A percentile compares a stretch with the other conserved stretches of the same genome.
Evolutionary conservation across 352 stramenopile genomes (phyloP).

Genomic region (Phytophthora idaei): DNA sequence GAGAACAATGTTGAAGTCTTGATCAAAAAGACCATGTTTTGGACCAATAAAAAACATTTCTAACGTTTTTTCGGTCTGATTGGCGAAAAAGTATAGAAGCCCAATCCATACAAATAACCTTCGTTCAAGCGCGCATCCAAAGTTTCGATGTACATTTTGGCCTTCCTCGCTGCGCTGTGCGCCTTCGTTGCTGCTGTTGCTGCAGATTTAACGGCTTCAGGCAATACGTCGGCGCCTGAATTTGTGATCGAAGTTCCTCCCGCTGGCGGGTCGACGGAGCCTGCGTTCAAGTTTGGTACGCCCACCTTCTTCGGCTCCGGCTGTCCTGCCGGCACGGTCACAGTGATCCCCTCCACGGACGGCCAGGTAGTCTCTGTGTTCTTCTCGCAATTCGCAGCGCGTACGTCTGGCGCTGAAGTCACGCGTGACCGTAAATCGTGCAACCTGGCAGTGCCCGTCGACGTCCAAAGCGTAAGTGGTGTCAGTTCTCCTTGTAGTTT

Average conservation of each 20-base stretch:
- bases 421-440: constrained; percentile 46
- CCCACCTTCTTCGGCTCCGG: constrained; percentile 38
- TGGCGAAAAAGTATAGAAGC: no score
- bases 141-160: constrained; percentile 4
- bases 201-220: not conserved
- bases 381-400: constrained; percentile 37
- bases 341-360: constrained; percentile 35
- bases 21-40: no score
- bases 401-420: constrained; percentile 31
- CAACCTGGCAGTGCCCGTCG: constrained; percentile 49
- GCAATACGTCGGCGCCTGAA: constrained; percentile 14
- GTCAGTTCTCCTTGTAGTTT: constrained; percentile 8
- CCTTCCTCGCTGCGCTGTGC: constrained; percentile 2
- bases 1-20: no score
- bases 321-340: constrained; percentile 28
- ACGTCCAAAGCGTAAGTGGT: constrained; percentile 41
- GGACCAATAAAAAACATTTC: no score
- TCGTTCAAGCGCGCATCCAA: constrained; percentile 3
- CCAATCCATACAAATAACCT: not conserved
- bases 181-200: not conserved
- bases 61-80: no score
- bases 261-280: constrained; percentile 11
- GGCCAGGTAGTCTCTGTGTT: constrained; percentile 37
- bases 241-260: constrained; percentile 1
- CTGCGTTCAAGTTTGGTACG: constrained; percentile 30